Evolutionary conservation across 2,329 filamentous ascomycete genomes (phyloP).

Genomic region (Alternaria ventricosa): DNA sequence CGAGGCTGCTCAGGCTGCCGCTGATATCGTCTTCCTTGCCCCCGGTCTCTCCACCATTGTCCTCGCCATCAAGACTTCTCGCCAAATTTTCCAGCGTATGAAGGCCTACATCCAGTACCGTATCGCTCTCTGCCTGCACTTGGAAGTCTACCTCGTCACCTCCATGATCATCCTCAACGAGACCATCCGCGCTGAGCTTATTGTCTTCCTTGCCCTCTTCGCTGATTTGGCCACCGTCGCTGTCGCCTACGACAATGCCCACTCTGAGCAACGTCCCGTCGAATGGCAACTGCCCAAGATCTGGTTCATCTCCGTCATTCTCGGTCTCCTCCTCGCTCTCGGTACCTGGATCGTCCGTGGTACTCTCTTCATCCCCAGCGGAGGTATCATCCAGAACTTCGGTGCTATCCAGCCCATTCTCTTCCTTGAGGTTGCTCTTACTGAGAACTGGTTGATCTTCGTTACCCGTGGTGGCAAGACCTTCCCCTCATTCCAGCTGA

Average conservation of each 20-base stretch:
- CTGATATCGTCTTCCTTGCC: constrained; percentile 77
- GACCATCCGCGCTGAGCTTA: constrained; percentile 73
- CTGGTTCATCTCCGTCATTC: constrained; percentile 75
- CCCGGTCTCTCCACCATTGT: constrained; percentile 75
- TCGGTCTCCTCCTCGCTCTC: constrained; percentile 71
- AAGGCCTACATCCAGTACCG: constrained; percentile 80
- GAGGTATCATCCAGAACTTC: constrained; percentile 77
- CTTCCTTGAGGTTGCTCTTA: constrained; percentile 60
- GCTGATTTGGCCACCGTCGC: constrained; percentile 81
- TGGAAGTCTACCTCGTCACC: constrained; percentile 77
- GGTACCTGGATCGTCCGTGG: constrained; percentile 78
- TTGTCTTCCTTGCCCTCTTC: constrained; percentile 81
- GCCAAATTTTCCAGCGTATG: constrained; percentile 80
- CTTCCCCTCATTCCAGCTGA: constrained; percentile 76
- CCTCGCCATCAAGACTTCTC: constrained; percentile 74
- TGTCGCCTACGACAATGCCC: constrained; percentile 79
- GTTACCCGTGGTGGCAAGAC: constrained; percentile 69
- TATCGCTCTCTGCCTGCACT: constrained; percentile 75
- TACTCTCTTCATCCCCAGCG: constrained; percentile 70
- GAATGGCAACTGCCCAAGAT: constrained; percentile 85
- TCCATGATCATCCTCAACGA: constrained; percentile 83
- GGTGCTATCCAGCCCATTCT: constrained; percentile 75
- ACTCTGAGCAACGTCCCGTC: constrained; percentile 75
- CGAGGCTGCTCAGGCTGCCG: constrained; percentile 74
- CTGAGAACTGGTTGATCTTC: constrained; percentile 63